Percentiles rank a stretch among this genome's conserved stretches.
phyloP scores from a whole-genome alignment of 352 stramenopile species.

The Phytophthora pseudosyringae region DNA sequence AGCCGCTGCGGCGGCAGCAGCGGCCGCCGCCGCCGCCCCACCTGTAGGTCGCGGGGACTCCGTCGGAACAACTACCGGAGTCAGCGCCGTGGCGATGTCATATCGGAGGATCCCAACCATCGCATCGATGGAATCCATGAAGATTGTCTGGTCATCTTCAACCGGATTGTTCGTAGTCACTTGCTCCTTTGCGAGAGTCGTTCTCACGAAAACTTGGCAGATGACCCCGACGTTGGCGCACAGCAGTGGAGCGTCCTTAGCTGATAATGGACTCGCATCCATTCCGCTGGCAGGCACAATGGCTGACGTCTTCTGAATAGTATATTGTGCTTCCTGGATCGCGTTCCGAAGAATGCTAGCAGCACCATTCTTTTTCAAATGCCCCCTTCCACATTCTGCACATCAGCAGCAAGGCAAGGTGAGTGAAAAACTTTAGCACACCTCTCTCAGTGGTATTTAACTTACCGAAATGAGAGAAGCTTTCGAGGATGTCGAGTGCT shows the following conservation, averaged over 20 bases:
- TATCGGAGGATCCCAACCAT: slow-evolving; percentile 48
- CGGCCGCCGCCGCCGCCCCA: slow-evolving; percentile 20
- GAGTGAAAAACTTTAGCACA: neutral
- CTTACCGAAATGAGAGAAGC: slow-evolving; percentile 57
- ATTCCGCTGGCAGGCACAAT: slow-evolving; percentile 27
- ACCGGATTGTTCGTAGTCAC: neutral
- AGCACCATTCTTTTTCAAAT: slow-evolving; percentile 22
- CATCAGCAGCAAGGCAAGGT: neutral
- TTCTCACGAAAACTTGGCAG: slow-evolving; percentile 45
- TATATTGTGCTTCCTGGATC: slow-evolving; percentile 34
- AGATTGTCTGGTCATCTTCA: slow-evolving; percentile 12
- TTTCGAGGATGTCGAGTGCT: slow-evolving; percentile 56
- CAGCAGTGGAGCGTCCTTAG: slow-evolving; percentile 39
- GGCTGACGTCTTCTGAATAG: slow-evolving; percentile 24
- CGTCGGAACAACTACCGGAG: neutral
- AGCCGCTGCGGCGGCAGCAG: slow-evolving; percentile 27
- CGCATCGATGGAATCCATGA: slow-evolving; percentile 37
- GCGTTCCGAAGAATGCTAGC: slow-evolving; percentile 5
- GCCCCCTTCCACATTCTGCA: slow-evolving; percentile 26
- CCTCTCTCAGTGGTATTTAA: neutral
- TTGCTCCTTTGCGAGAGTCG: slow-evolving; percentile 45
- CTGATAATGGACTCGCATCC: slow-evolving; percentile 34
- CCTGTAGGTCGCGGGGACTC: slow-evolving; percentile 23
- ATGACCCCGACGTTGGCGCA: slow-evolving; percentile 37
- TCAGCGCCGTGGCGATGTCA: slow-evolving; percentile 40